Conservation (phyloP, 768 basidiomycete species). For the Pisolithus microcarpus region DNA sequence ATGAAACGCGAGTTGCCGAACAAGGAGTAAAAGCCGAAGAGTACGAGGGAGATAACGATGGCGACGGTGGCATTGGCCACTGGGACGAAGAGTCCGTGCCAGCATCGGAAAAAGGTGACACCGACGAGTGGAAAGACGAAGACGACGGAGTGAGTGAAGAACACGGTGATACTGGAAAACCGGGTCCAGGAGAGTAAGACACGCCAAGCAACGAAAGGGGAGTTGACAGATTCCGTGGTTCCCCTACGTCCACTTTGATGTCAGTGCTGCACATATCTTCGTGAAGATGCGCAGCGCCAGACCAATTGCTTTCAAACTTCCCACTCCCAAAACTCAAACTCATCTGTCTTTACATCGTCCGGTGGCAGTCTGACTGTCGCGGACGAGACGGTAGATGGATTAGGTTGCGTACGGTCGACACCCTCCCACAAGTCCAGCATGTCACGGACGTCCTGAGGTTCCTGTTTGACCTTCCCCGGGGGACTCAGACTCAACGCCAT, state of each 20-base stretch:
- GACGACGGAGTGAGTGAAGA: conserved; percentile 15
- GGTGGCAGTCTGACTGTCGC: conserved; percentile 27
- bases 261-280: conserved; percentile 16
- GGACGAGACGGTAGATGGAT: conserved; percentile 19
- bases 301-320: conserved; percentile 27
- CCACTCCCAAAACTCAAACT: conserved; percentile 33
- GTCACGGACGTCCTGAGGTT: conserved; percentile 54
- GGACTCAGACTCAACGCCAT: conserved; percentile 19
- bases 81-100: conserved; percentile 9
- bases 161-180: conserved; percentile 10
- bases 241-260: conserved; percentile 38
- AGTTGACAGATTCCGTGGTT: conserved; percentile 22
- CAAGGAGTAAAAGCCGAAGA: conserved; percentile 1
- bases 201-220: not conserved
- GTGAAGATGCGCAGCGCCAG: conserved; percentile 8
- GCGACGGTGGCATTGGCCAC: conserved; percentile 9
- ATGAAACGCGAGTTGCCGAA: conserved; percentile 3
- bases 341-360: conserved; percentile 38
- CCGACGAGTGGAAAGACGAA: conserved; percentile 10
- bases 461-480: conserved; percentile 42
- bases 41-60: conserved; percentile 7
- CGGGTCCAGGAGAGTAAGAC: conserved; percentile 1
- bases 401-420: conserved; percentile 34
- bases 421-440: conserved; percentile 69
- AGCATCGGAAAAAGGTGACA: conserved; percentile 16